Base-by-base conservation (phyloP, 2,329 filamentous ascomycete species). In the Talaromyces pinophilus region DNA sequence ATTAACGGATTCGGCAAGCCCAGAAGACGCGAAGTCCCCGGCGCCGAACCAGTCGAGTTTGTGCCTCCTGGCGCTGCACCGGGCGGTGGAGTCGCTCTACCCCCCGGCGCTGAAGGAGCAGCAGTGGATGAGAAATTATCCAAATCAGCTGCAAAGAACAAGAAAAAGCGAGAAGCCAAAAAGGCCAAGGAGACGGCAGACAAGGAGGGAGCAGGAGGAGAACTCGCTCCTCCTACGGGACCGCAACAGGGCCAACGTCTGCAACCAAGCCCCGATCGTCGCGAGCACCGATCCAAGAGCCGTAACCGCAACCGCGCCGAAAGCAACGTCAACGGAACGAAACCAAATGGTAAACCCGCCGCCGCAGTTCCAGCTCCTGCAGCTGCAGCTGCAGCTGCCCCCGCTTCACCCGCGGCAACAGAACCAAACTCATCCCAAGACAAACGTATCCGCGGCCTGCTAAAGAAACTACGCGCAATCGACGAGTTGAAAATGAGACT, bases 401-500 rank as follows among this genome's bases (percentile, higher is more conserved):
- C 79, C 74, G 50, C 62, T 60, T 64, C 38, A 74, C 67, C 72
- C 6, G 28, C 35, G 10, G 50, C 54, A 6, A 40, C 35, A 67
- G 69, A 42, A 57, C 67, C 70, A 40, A 59, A 61, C 10, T 74
- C 87, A 70, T 77, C 82, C 71, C 88, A 91, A 69, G 93, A 96
- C 54, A 99, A 98, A 88, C 99, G 98, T 84, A 87, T 97, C 69
- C 86, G 95, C 65, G 92, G 92, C 67, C 85, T 99, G 69, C 86
- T 97, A 78, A 99, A 99, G 87, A 99, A 99, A 86, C 91, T 99
- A 69, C 88, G 95, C 22, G 95, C 95, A 11, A 99, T 99, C 75
- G 95, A 99, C 76, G 95, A 99, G 77, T 83, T 99, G 68, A 97
- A 98, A 84, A 97, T 98, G 93, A 88, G 95, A 65, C 88, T 93